Conservation (phyloP, 345 rosid species). For the Anacardium occidentale region DNA sequence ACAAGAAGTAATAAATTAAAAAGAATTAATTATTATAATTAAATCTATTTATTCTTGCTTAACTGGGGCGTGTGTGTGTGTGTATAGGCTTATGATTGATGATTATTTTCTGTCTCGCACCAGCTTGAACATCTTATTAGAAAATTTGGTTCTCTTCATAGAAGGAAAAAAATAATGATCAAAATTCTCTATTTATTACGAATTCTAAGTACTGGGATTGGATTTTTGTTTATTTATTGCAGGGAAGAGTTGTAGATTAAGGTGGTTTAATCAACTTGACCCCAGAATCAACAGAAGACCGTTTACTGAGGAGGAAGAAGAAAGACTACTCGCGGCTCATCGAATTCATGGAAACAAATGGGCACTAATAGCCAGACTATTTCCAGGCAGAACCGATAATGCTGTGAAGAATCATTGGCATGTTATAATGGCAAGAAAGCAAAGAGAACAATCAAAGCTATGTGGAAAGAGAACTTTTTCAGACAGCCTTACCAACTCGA, state of each 20-base stretch:
- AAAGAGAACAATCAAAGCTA: conserved; percentile 40
- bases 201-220: too few species aligned
- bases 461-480: conserved; percentile 39
- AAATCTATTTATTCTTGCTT: background rate
- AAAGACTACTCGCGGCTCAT: conserved; percentile 49
- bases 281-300: conserved; percentile 57
- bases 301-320: conserved; percentile 59
- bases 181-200: background rate
- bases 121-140: background rate
- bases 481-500: conserved; percentile 24
- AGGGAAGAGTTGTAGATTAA: conserved; percentile 66
- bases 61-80: too few species aligned
- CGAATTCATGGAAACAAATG: conserved; percentile 57
- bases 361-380: conserved; percentile 55
- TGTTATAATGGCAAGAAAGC: conserved; percentile 56
- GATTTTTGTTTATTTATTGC: background rate
- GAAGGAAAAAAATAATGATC: background rate
- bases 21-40: background rate
- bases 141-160: background rate
- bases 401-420: conserved; percentile 68
- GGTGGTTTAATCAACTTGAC: conserved; percentile 66
- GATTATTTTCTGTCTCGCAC: background rate
- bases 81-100: background rate
- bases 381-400: conserved; percentile 61
- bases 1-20: background rate